Evolutionary conservation across 768 basidiomycete genomes (phyloP).

Genomic region (Imleria badia): DNA sequence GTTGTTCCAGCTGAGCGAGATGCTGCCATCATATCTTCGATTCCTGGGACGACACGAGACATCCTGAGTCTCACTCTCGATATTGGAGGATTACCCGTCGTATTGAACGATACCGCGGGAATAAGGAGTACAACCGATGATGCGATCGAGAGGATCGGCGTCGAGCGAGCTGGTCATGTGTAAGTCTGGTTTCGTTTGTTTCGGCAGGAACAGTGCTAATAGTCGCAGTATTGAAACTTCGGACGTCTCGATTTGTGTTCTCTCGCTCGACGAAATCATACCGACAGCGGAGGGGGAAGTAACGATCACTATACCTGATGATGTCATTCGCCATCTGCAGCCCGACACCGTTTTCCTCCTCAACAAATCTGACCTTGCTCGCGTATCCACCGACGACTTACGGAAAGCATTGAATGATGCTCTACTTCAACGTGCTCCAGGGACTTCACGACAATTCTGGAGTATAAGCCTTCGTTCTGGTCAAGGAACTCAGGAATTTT

Average conservation of each 20-base stretch:
- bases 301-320: slow-evolving; percentile 41
- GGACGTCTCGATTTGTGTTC: slow-evolving; percentile 76
- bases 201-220: background rate
- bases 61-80: slow-evolving; percentile 83
- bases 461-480: slow-evolving; percentile 58
- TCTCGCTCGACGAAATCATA: slow-evolving; percentile 60
- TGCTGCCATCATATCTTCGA: slow-evolving; percentile 84
- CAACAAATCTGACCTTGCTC: slow-evolving; percentile 73
- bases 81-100: slow-evolving; percentile 81
- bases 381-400: slow-evolving; percentile 5
- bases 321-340: slow-evolving; percentile 49
- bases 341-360: slow-evolving; percentile 66
- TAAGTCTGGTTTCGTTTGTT: slow-evolving; percentile 37
- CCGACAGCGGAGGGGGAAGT: background rate
- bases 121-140: slow-evolving; percentile 63
- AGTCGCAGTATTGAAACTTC: slow-evolving; percentile 58
- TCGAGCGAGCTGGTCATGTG: slow-evolving; percentile 70
- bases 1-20: slow-evolving; percentile 69
- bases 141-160: slow-evolving; percentile 76
- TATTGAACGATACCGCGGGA: slow-evolving; percentile 86
- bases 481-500: slow-evolving; percentile 56
- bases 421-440: slow-evolving; percentile 4
- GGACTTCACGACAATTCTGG: slow-evolving; percentile 43
- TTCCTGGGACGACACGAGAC: slow-evolving; percentile 90
- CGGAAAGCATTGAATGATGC: slow-evolving; percentile 19